Percentiles rank a stretch among this genome's conserved stretches.
These are phyloP conservation scores for Coemansia furcata DNA, from an alignment of 192 early-diverging fungal genomes.

Conservation along the genomic window DNA sequence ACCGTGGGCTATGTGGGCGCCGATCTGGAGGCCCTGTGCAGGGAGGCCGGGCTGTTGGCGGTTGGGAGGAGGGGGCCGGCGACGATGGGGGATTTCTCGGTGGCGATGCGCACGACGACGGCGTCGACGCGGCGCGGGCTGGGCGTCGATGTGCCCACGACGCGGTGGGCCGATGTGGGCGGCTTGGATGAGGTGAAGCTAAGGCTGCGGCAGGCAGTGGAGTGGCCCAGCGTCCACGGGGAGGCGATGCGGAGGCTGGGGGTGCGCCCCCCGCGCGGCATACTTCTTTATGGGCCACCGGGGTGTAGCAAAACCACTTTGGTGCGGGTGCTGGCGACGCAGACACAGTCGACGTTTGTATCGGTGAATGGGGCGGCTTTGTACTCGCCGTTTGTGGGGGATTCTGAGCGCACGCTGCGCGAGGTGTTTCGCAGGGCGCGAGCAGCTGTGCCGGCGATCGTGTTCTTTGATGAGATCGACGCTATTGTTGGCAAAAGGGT, in stretches of 20 bases:
- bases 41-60: slow-evolving; percentile 68
- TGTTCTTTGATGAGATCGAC: slow-evolving; percentile 98
- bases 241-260: slow-evolving; percentile 73
- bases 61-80: slow-evolving; percentile 23
- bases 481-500: slow-evolving; percentile 87
- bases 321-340: slow-evolving; percentile 82
- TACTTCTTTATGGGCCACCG: slow-evolving; percentile 95
- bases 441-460: slow-evolving; percentile 71
- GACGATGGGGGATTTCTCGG: slow-evolving; percentile 61
- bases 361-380: slow-evolving; percentile 55
- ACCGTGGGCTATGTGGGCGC: slow-evolving; percentile 87
- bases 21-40: slow-evolving; percentile 80
- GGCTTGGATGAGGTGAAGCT: slow-evolving; percentile 81
- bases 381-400: slow-evolving; percentile 40
- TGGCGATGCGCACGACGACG: slow-evolving; percentile 58
- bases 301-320: slow-evolving; percentile 98
- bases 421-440: slow-evolving; percentile 80
- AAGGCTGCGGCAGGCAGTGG: slow-evolving; percentile 77
- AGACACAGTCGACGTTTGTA: slow-evolving; percentile 67
- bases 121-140: slow-evolving; percentile 75
- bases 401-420: slow-evolving; percentile 55
- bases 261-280: slow-evolving; percentile 76
- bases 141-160: slow-evolving; percentile 59
- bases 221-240: slow-evolving; percentile 81
- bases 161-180: slow-evolving; percentile 83